Conservation (phyloP, 2,329 filamentous ascomycete genomes). For the Pseudovirgaria hyperparasitica region DNA sequence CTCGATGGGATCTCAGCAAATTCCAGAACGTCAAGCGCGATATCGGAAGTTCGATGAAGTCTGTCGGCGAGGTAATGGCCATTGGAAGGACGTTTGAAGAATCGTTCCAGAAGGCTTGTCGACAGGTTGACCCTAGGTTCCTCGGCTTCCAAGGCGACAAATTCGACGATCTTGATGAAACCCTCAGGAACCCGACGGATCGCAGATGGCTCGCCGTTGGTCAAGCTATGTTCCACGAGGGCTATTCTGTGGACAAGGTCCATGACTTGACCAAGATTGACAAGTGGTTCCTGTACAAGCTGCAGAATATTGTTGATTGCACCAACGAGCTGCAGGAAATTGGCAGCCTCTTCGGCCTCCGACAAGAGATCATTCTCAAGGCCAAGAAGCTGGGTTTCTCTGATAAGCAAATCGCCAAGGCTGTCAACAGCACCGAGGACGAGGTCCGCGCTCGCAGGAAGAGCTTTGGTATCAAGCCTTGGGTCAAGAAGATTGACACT, state of each 20-base stretch:
- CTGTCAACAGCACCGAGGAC: conserved; percentile 76
- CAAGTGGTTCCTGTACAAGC: conserved; percentile 98
- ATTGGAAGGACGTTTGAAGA: conserved; percentile 98
- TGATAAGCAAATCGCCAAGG: conserved; percentile 83
- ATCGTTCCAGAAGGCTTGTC: conserved; percentile 97
- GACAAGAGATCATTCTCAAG: conserved; percentile 77
- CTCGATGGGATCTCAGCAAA: conserved; percentile 95
- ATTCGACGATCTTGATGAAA: conserved; percentile 84
- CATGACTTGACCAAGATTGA: conserved; percentile 97
- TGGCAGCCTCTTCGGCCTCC: conserved; percentile 70
- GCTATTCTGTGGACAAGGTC: conserved; percentile 82
- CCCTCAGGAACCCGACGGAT: conserved; percentile 85
- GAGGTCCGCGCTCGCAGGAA: conserved; percentile 76
- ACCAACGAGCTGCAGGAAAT: conserved; percentile 73
- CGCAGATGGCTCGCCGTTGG: conserved; percentile 95
- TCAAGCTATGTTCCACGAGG: conserved; percentile 94
- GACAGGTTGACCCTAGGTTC: conserved; percentile 87
- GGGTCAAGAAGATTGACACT: conserved; percentile 98
- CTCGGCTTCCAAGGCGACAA: conserved; percentile 90
- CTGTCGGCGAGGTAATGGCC: conserved; percentile 97
- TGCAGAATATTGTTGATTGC: conserved; percentile 92
- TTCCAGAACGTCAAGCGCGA: conserved; percentile 98
- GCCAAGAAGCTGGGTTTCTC: conserved; percentile 98
- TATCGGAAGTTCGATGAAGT: conserved; percentile 98
- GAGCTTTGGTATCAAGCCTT: conserved; percentile 80